These are phyloP conservation scores for Trichoderma orchidacearum DNA, from an alignment of 495 filamentous ascomycete species.

Conservation along the genomic window DNA sequence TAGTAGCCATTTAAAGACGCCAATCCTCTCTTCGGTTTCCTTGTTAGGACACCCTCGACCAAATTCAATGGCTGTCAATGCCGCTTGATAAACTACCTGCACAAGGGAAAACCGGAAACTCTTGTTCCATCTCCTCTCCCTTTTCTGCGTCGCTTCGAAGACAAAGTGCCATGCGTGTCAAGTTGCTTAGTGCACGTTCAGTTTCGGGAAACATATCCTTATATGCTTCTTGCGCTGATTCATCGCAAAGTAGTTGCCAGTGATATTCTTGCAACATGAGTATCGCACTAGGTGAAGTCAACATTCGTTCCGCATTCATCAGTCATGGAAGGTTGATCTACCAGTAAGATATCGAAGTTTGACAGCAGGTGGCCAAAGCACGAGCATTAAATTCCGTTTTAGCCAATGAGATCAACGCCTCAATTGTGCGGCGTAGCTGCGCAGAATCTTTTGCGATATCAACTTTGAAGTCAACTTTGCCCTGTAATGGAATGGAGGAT, in stretches of 20 bases:
- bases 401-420: background rate
- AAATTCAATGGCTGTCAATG: background rate
- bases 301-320: background rate
- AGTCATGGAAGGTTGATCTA: too few relatives aligned
- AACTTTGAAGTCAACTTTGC: background rate
- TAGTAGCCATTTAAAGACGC: background rate
- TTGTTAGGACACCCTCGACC: background rate
- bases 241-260: background rate
- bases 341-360: background rate
- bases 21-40: background rate
- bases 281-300: background rate
- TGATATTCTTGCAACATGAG: background rate
- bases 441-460: background rate
- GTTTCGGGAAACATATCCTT: background rate
- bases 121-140: background rate
- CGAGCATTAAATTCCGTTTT: background rate
- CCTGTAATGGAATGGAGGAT: background rate
- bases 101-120: background rate
- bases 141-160: background rate
- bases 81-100: background rate
- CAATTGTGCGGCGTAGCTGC: background rate
- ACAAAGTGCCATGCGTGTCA: background rate
- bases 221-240: background rate
- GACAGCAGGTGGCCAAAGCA: background rate
- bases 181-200: background rate